These are phyloP conservation scores for Tolypocladium pustulatum DNA, from an alignment of 2,329 filamentous ascomycete species.

Conservation along the genomic window DNA sequence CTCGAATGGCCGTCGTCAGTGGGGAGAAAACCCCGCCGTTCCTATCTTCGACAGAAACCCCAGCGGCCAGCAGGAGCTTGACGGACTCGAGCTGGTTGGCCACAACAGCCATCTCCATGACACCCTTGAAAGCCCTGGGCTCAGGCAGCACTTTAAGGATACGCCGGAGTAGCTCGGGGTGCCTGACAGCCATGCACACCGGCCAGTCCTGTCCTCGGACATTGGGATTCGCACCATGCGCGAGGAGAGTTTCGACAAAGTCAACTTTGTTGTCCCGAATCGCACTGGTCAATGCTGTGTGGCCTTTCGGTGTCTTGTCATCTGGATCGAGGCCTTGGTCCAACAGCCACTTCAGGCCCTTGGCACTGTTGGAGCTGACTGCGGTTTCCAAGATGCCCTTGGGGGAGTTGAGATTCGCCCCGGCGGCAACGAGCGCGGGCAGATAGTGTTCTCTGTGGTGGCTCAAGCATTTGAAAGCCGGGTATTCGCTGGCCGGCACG, in stretches of 20 bases:
- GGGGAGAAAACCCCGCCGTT: slow-evolving; percentile 64
- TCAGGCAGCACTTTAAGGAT: slow-evolving; percentile 47
- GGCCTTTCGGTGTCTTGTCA: slow-evolving; percentile 43
- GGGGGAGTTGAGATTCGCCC: slow-evolving; percentile 46
- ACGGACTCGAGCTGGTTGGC: slow-evolving; percentile 58
- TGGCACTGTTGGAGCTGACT: slow-evolving; percentile 49
- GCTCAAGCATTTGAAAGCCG: slow-evolving; percentile 57
- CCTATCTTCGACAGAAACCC: slow-evolving; percentile 59
- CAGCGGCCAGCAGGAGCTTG: slow-evolving; percentile 52
- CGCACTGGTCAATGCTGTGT: slow-evolving; percentile 55
- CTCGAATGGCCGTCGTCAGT: slow-evolving; percentile 56
- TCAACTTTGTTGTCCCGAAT: slow-evolving; percentile 50
- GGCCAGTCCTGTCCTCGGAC: slow-evolving; percentile 61
- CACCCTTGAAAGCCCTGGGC: slow-evolving; percentile 52
- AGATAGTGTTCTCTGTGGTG: slow-evolving; percentile 53
- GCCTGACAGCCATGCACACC: slow-evolving; percentile 55
- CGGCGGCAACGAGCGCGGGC: slow-evolving; percentile 47
- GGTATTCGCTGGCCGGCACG: slow-evolving; percentile 51
- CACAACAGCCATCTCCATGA: slow-evolving; percentile 57
- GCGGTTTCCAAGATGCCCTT: slow-evolving; percentile 58
- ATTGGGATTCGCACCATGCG: slow-evolving; percentile 49
- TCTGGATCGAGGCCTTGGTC: slow-evolving; percentile 51
- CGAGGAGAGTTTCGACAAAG: slow-evolving; percentile 47
- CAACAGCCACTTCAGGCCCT: slow-evolving; percentile 50
- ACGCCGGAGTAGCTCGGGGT: slow-evolving; percentile 47